Base-by-base conservation (phyloP, 2,329 filamentous ascomycete species). In the Geosmithia flava region DNA sequence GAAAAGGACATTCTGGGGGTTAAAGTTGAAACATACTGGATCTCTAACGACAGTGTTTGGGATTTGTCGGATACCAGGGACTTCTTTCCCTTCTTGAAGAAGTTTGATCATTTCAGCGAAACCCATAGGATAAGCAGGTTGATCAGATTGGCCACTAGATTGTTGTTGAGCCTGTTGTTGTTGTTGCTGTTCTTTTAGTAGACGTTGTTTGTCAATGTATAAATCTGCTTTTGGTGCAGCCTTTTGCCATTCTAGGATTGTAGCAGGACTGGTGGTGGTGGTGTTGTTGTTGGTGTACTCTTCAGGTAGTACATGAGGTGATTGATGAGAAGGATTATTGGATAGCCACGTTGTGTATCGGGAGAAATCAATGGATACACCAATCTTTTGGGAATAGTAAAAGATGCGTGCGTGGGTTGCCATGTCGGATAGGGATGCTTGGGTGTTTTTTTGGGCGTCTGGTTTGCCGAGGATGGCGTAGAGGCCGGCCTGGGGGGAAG, bases 61-160 rank as follows among this genome's bases (percentile, higher is more conserved):
- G 47, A 96, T 91, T 53, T 95, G 80, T 55, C 82, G 81, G 58
- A 96, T 94, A 1, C 90, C 90, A 1, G 89, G 88, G 42, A 96
- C 84, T 0, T 86, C 83, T 56, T 87, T 81, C 47, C 88, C 88
- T 27, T 80, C 82, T 20, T 87, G 86, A 48, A 96, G 86, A 48
- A 95, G 76, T 57, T 87, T 84, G 48, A 95, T 83, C 52, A 96
- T 88, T 54, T 91, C 81, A 7, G 86, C 83, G 63, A 96, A 95
- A 1, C 81, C 83, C 45, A 81, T 82, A 3, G 89, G 89, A 57
- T 95, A 95, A 1, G 79, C 76, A 39, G 87, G 84, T 44, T 77
- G 71, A 39, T 66, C 67, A 7, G 33, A 11, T 13, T 37, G n/a
- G n/a, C n/a, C n/a, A n/a, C n/a, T n/a, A n/a, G n/a, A n/a, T n/a